Conservation (phyloP, 2,329 filamentous ascomycete species). For the Malbranchea cinnamomea region DNA sequence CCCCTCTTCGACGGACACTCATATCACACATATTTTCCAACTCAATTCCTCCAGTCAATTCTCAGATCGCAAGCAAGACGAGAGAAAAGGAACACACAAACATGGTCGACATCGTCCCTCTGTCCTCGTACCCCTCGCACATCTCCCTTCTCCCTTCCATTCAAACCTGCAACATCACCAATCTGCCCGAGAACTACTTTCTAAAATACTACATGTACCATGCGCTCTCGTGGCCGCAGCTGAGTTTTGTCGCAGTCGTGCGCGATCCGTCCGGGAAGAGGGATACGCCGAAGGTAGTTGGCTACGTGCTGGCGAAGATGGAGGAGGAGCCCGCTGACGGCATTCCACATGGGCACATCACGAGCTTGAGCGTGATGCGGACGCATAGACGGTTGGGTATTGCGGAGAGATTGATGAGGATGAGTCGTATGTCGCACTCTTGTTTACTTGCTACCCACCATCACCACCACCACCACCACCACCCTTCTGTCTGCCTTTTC, state of each 20-base stretch:
- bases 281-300: conserved; percentile 92
- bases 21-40: not conserved
- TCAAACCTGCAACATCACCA: conserved; percentile 97
- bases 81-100: conserved; percentile 10
- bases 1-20: too few relatives aligned
- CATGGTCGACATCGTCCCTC: conserved; percentile 36
- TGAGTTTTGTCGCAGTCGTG: conserved; percentile 92
- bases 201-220: conserved; percentile 99
- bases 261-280: conserved; percentile 36
- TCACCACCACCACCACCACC: not conserved
- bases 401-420: conserved; percentile 93
- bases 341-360: conserved; percentile 90
- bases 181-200: conserved; percentile 98
- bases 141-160: conserved; percentile 78
- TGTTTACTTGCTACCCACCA: conserved; percentile 4
- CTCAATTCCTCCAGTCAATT: not conserved
- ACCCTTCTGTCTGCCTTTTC: conserved; percentile 1
- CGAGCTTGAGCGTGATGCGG: conserved; percentile 85
- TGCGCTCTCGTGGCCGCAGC: conserved; percentile 91
- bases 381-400: conserved; percentile 84
- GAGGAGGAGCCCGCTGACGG: conserved; percentile 92
- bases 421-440: conserved; percentile 55
- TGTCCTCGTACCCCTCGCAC: conserved; percentile 38
- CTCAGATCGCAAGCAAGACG: not conserved
- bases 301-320: conserved; percentile 99